Conservation (phyloP, 2,329 filamentous ascomycete genomes). For the Trichoderma lentiforme region DNA sequence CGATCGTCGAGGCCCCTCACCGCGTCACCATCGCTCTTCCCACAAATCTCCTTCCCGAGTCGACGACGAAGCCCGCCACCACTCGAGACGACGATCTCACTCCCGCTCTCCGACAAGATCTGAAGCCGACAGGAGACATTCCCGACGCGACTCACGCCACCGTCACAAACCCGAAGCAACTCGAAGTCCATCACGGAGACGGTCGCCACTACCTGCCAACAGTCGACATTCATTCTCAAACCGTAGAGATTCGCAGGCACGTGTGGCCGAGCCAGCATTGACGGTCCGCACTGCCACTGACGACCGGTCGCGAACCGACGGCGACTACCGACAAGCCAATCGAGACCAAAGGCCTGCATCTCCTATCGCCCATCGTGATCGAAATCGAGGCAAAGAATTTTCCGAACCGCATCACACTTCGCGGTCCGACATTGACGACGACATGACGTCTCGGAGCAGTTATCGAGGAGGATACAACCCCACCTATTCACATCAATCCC, state of each 20-base stretch:
- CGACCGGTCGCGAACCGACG: conserved; percentile 19
- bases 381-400: conserved; percentile 29
- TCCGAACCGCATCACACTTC: conserved; percentile 39
- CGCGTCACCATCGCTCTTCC: conserved; percentile 31
- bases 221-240: conserved; percentile 11
- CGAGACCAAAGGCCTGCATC: conserved; percentile 28
- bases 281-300: conserved; percentile 21
- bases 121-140: conserved; percentile 26
- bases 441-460: conserved; percentile 44
- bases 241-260: conserved; percentile 23
- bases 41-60: conserved; percentile 28
- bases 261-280: conserved; percentile 23
- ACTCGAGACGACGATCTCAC: conserved; percentile 24
- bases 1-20: conserved; percentile 31
- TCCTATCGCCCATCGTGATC: conserved; percentile 28
- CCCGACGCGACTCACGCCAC: conserved; percentile 26
- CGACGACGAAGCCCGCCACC: conserved; percentile 23
- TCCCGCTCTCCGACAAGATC: conserved; percentile 28
- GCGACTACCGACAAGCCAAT: conserved; percentile 24
- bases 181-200: conserved; percentile 18
- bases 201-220: conserved; percentile 13
- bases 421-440: conserved; percentile 50
- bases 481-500: conserved; percentile 37
- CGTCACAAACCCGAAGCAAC: conserved; percentile 16
- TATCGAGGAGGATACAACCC: conserved; percentile 43